Evolutionary conservation across 108 stramenopile genomes (phyloP), one percentile per base, ranked within the genome.

Genomic region (Skeletonema tropicum): DNA sequence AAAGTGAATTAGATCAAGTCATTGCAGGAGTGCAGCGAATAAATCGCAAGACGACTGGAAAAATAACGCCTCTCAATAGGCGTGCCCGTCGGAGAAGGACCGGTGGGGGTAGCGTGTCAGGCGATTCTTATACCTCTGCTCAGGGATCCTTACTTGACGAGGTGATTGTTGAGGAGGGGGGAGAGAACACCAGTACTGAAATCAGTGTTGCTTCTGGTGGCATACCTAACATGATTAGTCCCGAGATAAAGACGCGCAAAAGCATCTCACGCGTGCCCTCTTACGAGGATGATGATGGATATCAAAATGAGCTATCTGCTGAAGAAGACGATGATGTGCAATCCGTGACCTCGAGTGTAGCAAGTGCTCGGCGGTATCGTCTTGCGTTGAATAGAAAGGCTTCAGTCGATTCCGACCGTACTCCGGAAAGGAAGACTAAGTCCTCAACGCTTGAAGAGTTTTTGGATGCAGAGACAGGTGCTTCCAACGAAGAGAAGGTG

Each of bases 21-120:
- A 81, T 81, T 52, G 80, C 80, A 13, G 80, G 80, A 17, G 80
- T 81, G 1, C 73, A 70, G 65, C 62, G 64, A 65, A 59, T 66
- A 17, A 81, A 81, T 57, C 68, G 80, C 61, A 70, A 66, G 57
- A 81, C 57, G 6, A 74, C 71, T 10, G 80, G 80, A 10, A 81
- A 81, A 60, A 73, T 68, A 15, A 67, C 80, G 15, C 80, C 70
- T 35, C 32, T 73, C 30, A 66, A 73, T 30, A 73, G 63, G 49
- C 72, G 72, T 14, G 26, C 26, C 33, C 72, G 72, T 57, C 64
- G 72, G 12, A 45, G 49, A 25, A 64, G 55, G 9, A 48, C 60
- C 17, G 64, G 57, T 6, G 41, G 25, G 5, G 59, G 60, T 1
- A 42, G 26, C 10, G 70, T 52, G 32, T 30, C 55, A 30, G 79